Evolutionary conservation across 257 asterid species (phyloP).

Genomic region (Hygrophila difformis): DNA sequence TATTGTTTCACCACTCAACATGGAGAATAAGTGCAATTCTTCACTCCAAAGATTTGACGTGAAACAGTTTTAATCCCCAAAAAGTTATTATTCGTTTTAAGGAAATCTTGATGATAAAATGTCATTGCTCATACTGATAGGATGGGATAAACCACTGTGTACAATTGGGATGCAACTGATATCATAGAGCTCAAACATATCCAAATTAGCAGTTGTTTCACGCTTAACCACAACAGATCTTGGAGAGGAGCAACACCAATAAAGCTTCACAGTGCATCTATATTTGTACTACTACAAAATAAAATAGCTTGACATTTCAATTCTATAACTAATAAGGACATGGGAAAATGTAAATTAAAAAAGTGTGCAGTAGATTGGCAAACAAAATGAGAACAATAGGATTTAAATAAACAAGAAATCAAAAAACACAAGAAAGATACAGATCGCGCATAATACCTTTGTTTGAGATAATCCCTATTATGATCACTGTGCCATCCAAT

Average conservation of each 20-base stretch:
- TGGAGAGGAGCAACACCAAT: neutral
- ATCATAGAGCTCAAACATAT: too few relatives aligned
- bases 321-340: neutral
- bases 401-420: slow-evolving; percentile 4
- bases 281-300: neutral
- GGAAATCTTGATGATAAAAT: too few relatives aligned
- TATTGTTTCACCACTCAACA: too few relatives aligned
- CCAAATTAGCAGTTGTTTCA: too few relatives aligned
- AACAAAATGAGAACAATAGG: neutral
- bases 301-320: neutral
- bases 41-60: too few relatives aligned
- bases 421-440: slow-evolving; percentile 6
- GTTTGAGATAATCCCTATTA: slow-evolving; percentile 81
- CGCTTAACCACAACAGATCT: slow-evolving; percentile 1
- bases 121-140: too few relatives aligned
- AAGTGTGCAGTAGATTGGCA: neutral
- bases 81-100: too few relatives aligned
- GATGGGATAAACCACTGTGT: too few relatives aligned
- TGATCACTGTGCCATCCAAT: slow-evolving; percentile 98
- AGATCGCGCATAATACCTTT: slow-evolving; percentile 76
- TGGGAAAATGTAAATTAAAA: neutral
- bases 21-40: too few relatives aligned
- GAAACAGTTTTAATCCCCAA: too few relatives aligned
- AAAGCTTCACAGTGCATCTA: slow-evolving; percentile 4
- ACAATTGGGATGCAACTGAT: too few relatives aligned